These are phyloP conservation scores for Xylaria nigripes DNA, from an alignment of 495 filamentous ascomycete species.

Conservation along the genomic window DNA sequence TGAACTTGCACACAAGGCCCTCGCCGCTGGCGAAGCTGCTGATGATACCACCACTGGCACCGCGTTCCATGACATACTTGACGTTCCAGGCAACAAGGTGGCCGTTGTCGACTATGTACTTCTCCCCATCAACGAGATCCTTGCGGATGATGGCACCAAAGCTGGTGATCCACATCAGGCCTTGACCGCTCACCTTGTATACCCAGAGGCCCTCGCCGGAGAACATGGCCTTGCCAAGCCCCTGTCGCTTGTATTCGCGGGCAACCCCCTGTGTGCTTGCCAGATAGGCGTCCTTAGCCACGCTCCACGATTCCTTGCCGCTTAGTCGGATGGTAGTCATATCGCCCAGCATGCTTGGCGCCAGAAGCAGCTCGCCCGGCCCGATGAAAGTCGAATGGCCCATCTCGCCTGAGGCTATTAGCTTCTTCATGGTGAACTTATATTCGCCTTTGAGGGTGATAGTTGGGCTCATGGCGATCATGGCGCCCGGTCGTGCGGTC, in stretches of 20 bases:
- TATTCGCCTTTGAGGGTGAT: slow-evolving; percentile 72
- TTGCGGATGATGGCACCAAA: slow-evolving; percentile 94
- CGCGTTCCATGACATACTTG: slow-evolving; percentile 82
- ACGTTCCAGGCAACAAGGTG: slow-evolving; percentile 97
- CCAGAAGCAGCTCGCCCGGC: slow-evolving; percentile 82
- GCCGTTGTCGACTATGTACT: slow-evolving; percentile 90
- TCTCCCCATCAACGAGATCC: slow-evolving; percentile 73
- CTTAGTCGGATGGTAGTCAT: slow-evolving; percentile 69
- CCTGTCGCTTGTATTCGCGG: slow-evolving; percentile 79
- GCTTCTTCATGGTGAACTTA: slow-evolving; percentile 78
- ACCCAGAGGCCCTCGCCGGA: slow-evolving; percentile 89
- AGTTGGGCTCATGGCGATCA: slow-evolving; percentile 92
- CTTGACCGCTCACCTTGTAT: slow-evolving; percentile 72
- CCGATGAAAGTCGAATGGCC: slow-evolving; percentile 74
- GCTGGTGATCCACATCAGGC: slow-evolving; percentile 80
- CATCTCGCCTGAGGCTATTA: slow-evolving; percentile 69
- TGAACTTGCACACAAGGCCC: slow-evolving; percentile 89
- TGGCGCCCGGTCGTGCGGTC: slow-evolving; percentile 66
- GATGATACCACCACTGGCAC: slow-evolving; percentile 81
- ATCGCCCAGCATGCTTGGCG: slow-evolving; percentile 73
- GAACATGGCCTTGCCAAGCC: slow-evolving; percentile 87
- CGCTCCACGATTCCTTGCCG: slow-evolving; percentile 65
- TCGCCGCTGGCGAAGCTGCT: slow-evolving; percentile 70
- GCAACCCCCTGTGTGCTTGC: slow-evolving; percentile 67
- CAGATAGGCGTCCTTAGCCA: slow-evolving; percentile 74